A percentile compares a stretch with the other conserved stretches of the same genome.
phyloP scores from a whole-genome alignment of 495 filamentous ascomycete genomes.

The Daldinia grandis region DNA sequence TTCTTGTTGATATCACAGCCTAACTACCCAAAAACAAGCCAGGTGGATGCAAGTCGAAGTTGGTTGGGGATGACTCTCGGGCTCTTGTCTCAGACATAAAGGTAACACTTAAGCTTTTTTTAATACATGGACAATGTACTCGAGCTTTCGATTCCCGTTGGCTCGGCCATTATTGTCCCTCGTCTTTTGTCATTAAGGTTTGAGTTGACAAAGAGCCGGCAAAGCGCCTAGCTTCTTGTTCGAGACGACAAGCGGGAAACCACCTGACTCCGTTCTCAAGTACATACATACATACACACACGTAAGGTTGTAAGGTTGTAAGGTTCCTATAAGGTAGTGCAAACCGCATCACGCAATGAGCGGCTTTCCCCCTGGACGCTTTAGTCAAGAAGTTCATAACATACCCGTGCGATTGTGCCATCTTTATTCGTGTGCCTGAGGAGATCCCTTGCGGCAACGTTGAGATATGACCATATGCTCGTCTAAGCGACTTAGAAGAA shows the following conservation, averaged over 20 bases:
- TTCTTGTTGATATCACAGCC: constrained; percentile 25
- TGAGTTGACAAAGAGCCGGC: constrained; percentile 26
- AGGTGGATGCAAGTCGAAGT: constrained; percentile 13
- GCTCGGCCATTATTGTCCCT: constrained; percentile 23
- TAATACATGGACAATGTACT: constrained; percentile 21
- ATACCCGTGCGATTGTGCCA: constrained; percentile 33
- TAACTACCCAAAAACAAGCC: constrained; percentile 5
- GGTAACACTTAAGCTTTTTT: constrained; percentile 15
- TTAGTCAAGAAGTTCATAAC: constrained; percentile 24
- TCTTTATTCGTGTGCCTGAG: constrained; percentile 30
- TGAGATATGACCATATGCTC: background rate
- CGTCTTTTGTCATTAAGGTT: constrained; percentile 19
- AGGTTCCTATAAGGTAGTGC: constrained; percentile 16
- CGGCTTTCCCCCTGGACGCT: constrained; percentile 21
- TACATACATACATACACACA: background rate
- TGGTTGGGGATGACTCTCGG: constrained; percentile 20
- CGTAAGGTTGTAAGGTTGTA: background rate
- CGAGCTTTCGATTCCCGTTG: constrained; percentile 10
- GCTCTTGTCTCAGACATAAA: constrained; percentile 34
- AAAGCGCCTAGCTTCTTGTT: constrained; percentile 13
- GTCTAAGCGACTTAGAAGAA: background rate
- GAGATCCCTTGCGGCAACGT: constrained; percentile 14
- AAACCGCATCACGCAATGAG: constrained; percentile 33
- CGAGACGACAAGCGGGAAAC: constrained; percentile 22
- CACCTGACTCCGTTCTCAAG: constrained; percentile 30